phyloP scores from a whole-genome alignment of 345 rosid genomes.

The Aquilaria malaccensis region DNA sequence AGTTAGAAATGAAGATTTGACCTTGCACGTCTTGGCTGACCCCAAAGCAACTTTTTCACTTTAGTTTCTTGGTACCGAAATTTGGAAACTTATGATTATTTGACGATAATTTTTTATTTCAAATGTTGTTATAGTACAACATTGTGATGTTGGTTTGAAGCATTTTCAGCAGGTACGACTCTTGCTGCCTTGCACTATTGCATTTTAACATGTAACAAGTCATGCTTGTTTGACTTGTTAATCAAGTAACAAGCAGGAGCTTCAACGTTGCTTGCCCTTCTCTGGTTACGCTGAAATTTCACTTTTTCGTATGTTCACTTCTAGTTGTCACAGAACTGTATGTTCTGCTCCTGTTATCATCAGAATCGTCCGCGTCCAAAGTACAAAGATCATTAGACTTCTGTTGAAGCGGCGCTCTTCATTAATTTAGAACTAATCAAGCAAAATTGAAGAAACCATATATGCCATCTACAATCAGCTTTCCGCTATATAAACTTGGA shows the following conservation, averaged over 20 bases:
- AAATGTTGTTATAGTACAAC: no score
- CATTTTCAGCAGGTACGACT: background rate
- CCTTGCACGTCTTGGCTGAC: background rate
- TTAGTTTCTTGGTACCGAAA: background rate
- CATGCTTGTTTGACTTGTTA: background rate
- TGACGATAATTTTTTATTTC: background rate
- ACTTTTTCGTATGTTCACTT: no score
- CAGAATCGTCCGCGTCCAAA: background rate
- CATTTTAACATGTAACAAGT: background rate
- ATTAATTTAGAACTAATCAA: background rate
- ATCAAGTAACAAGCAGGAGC: background rate
- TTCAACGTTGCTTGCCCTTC: background rate
- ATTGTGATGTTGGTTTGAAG: no score
- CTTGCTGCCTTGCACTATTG: background rate
- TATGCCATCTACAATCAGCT: background rate
- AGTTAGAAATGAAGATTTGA: background rate
- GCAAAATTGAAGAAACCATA: background rate
- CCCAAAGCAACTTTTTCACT: constrained; percentile 2
- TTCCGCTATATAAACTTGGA: background rate
- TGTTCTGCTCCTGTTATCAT: background rate
- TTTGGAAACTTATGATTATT: background rate
- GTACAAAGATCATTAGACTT: background rate
- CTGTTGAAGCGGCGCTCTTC: background rate
- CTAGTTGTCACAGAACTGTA: background rate
- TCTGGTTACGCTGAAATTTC: no score